These are phyloP conservation scores for Nelumbo lutea DNA, from an alignment of 164 flowering plant genomes.

Conservation along the genomic window DNA sequence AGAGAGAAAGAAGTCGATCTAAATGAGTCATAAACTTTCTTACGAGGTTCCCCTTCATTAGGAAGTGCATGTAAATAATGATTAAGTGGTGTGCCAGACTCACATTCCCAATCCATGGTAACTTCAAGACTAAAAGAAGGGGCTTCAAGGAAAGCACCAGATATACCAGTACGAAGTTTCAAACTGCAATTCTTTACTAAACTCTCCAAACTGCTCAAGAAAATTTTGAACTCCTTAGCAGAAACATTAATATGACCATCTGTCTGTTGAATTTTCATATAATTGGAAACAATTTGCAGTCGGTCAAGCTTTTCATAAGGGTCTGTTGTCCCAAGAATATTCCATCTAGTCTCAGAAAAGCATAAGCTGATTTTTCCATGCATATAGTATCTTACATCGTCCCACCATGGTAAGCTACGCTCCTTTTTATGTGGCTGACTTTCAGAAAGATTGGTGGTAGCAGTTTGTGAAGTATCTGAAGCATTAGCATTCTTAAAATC, in stretches of 20 bases:
- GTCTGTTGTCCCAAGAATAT: constrained; percentile 78
- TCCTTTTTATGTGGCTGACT: constrained; percentile 82
- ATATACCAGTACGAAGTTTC: constrained; percentile 45
- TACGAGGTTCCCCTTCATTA: constrained; percentile 67
- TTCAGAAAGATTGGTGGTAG: constrained; percentile 1
- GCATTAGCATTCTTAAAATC: constrained; percentile 22
- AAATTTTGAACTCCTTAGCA: constrained; percentile 68
- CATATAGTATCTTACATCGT: constrained; percentile 83
- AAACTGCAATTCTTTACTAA: constrained; percentile 48
- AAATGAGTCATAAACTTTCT: constrained; percentile 83
- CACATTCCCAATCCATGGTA: constrained; percentile 96
- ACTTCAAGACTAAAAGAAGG: constrained; percentile 80
- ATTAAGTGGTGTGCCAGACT: constrained; percentile 81
- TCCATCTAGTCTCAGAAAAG: constrained; percentile 62
- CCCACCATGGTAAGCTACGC: constrained; percentile 99
- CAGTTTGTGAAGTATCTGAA: constrained; percentile 6
- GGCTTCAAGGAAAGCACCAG: constrained; percentile 63
- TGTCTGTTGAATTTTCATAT: constrained; percentile 81
- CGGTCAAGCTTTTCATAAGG: constrained; percentile 89
- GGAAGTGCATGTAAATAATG: constrained; percentile 92
- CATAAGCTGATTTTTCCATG: constrained; percentile 68
- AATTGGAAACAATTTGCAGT: constrained; percentile 61
- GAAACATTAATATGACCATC: constrained; percentile 77
- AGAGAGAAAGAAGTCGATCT: constrained; percentile 92
- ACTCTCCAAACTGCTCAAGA: constrained; percentile 82